Evolutionary conservation across 345 rosid genomes (phyloP).

Genomic region (Gossypium anomalum): DNA sequence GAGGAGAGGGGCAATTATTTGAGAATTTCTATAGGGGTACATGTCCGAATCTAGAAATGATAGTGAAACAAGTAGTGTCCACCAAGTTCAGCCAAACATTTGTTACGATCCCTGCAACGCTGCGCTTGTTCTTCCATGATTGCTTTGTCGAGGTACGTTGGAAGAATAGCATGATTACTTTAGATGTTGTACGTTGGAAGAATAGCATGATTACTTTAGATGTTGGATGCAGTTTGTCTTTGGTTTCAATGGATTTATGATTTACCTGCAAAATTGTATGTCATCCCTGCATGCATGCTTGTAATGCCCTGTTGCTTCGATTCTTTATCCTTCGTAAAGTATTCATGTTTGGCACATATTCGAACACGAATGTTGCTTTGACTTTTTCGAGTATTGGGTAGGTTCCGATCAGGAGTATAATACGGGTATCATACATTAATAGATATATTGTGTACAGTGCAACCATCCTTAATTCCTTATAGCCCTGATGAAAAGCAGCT

Average conservation of each 20-base stretch:
- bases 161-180: background rate
- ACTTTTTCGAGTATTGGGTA: too few species aligned
- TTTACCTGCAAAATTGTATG: background rate
- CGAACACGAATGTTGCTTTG: too few species aligned
- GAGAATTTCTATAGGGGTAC: slow-evolving; percentile 51
- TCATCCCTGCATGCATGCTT: background rate
- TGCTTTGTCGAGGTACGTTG: slow-evolving; percentile 64
- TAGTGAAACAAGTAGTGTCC: slow-evolving; percentile 54
- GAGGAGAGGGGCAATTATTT: slow-evolving; percentile 42
- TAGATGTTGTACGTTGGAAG: background rate
- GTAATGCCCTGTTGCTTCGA: background rate
- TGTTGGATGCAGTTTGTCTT: background rate
- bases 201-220: background rate
- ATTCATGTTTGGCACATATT: too few species aligned
- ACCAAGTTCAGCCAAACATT: slow-evolving; percentile 48
- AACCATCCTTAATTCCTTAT: too few species aligned
- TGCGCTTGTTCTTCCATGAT: slow-evolving; percentile 91
- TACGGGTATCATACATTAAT: too few species aligned
- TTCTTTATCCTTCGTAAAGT: too few species aligned
- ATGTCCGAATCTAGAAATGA: slow-evolving; percentile 62
- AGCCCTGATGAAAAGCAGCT: background rate
- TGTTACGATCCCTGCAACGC: slow-evolving; percentile 72
- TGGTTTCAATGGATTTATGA: background rate
- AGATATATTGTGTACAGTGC: too few species aligned
- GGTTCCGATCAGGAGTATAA: too few species aligned